phyloP scores from a whole-genome alignment of 768 basidiomycete genomes.

The Xerocomellus amylosporus region DNA sequence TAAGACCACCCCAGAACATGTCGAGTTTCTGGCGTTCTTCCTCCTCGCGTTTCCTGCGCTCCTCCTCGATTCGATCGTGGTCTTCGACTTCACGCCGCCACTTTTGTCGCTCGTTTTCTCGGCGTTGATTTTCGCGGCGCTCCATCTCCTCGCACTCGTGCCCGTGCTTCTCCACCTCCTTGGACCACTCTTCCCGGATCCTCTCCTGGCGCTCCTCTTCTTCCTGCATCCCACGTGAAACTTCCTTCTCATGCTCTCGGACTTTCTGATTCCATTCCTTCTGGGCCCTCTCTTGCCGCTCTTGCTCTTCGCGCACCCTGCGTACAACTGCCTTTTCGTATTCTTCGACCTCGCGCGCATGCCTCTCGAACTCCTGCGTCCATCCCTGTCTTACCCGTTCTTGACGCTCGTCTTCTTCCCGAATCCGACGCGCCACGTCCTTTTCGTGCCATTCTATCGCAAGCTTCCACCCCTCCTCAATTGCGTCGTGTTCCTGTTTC shows the following conservation, averaged over 20 bases:
- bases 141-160: conserved; percentile 8
- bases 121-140: not conserved
- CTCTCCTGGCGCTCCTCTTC: conserved; percentile 8
- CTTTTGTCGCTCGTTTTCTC: conserved; percentile 4
- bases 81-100: conserved; percentile 23
- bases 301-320: conserved; percentile 1
- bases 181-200: not conserved
- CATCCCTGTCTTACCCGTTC: conserved; percentile 4
- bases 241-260: not conserved
- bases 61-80: conserved; percentile 1
- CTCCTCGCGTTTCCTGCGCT: conserved; percentile 11
- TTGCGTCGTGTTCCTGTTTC: not conserved
- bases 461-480: conserved; percentile 5
- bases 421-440: not conserved
- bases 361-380: conserved; percentile 5
- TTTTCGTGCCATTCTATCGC: conserved; percentile 8
- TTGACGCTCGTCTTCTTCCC: conserved; percentile 8
- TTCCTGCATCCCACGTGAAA: not conserved
- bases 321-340: not conserved
- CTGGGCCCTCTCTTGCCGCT: conserved; percentile 1
- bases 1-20: conserved; percentile 22
- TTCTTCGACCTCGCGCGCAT: not conserved
- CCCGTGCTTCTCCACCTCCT: not conserved
- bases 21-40: conserved; percentile 27
- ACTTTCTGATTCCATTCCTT: conserved; percentile 8